A percentile compares a stretch with the other conserved stretches of the same genome.
Conservation (phyloP, 2,329 filamentous ascomycete genomes). For the Neofusicoccum sp. region DNA sequence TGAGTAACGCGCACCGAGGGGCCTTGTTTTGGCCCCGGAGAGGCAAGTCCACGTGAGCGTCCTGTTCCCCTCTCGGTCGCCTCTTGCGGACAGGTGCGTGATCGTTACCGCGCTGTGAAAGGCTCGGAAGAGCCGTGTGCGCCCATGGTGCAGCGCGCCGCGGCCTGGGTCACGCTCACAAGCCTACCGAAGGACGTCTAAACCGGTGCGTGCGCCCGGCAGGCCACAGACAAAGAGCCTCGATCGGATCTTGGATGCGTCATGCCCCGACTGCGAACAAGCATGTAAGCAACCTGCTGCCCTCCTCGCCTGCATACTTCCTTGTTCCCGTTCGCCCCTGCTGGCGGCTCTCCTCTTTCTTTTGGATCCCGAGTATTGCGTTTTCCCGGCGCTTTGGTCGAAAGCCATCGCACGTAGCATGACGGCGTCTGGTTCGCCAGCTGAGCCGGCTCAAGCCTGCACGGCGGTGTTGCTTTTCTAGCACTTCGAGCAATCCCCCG, state of each 20-base stretch:
- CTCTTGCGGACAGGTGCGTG: not conserved
- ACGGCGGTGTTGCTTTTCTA: constrained; percentile 3
- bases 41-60: not conserved
- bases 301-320: not conserved
- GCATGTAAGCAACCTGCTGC: no score
- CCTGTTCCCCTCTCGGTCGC: not conserved
- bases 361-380: not conserved
- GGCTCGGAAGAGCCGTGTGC: not conserved
- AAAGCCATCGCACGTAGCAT: not conserved
- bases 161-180: not conserved
- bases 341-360: not conserved
- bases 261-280: not conserved
- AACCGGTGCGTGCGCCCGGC: not conserved
- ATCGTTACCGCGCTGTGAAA: not conserved
- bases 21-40: not conserved
- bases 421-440: not conserved
- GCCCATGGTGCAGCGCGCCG: not conserved
- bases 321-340: not conserved
- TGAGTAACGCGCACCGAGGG: not conserved
- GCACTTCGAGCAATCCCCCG: not conserved
- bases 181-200: not conserved
- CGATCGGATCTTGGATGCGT: constrained; percentile 3
- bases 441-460: not conserved
- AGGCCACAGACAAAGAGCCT: not conserved
- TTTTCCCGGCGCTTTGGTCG: not conserved